Percentiles rank a stretch among this genome's conserved stretches.
Conservation (phyloP, 208 protist genomes). For the Angomonas desouzai region DNA sequence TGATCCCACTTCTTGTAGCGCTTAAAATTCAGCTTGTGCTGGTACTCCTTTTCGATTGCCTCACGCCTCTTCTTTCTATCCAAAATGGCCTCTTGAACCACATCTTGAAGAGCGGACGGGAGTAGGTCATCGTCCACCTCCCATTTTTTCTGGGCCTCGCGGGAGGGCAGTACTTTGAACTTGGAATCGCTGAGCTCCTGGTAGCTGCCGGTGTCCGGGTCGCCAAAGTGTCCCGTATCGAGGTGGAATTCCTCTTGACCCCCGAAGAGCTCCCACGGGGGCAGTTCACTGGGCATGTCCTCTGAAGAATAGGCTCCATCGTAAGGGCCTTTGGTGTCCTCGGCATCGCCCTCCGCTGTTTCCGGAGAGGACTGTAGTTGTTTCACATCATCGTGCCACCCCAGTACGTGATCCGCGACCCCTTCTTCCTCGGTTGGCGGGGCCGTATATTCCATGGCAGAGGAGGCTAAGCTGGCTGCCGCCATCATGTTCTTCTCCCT, state of each 20-base stretch:
- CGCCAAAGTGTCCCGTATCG: constrained; percentile 72
- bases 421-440: constrained; percentile 17
- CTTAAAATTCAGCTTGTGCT: constrained; percentile 46
- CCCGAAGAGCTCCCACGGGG: constrained; percentile 74
- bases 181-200: constrained; percentile 83
- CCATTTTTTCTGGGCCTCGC: constrained; percentile 58
- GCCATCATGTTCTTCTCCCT: constrained; percentile 66
- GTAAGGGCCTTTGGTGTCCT: background rate
- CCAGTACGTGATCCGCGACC: constrained; percentile 6
- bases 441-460: constrained; percentile 53
- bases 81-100: constrained; percentile 57
- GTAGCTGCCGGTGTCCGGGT: constrained; percentile 56
- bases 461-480: constrained; percentile 57
- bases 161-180: constrained; percentile 65
- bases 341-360: background rate
- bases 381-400: background rate
- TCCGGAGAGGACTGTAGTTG: background rate
- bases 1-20: constrained; percentile 80
- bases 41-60: constrained; percentile 64
- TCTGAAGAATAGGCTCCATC: background rate
- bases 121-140: constrained; percentile 65
- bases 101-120: constrained; percentile 58
- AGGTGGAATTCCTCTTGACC: constrained; percentile 85
- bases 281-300: constrained; percentile 48
- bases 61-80: constrained; percentile 46